These are phyloP conservation scores for Malassezia obtusa DNA, from an alignment of 1,284 basidiomycete genomes.

Conservation along the genomic window DNA sequence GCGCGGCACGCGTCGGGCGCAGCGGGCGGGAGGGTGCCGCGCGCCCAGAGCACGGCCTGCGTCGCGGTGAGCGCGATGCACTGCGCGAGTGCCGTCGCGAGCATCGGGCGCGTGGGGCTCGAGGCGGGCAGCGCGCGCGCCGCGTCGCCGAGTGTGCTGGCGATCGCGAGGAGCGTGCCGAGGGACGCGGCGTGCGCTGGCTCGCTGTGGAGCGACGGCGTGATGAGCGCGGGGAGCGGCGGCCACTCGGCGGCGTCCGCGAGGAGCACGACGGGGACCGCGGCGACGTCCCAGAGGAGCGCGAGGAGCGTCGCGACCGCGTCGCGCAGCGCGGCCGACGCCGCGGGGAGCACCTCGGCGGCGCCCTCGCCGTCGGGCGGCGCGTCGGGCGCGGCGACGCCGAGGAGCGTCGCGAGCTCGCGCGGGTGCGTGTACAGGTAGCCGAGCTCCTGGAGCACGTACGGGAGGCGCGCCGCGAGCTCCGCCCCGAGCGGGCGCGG, in stretches of 20 bases:
- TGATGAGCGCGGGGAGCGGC: constrained; percentile 50
- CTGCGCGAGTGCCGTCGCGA: constrained; percentile 6
- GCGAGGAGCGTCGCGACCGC: constrained; percentile 50
- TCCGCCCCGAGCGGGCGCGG: constrained; percentile 28
- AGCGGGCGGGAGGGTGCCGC: neutral
- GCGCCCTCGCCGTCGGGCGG: constrained; percentile 56
- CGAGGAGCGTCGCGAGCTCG: constrained; percentile 67
- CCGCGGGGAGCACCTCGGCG: constrained; percentile 50
- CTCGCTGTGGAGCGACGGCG: constrained; percentile 27
- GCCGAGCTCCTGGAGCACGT: constrained; percentile 74
- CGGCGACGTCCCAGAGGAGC: constrained; percentile 62
- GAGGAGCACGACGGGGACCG: constrained; percentile 60
- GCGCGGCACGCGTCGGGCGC: neutral
- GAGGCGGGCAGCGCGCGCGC: neutral
- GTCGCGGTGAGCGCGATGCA: constrained; percentile 11
- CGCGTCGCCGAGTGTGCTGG: neutral
- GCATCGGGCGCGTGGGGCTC: neutral
- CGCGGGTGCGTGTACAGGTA: constrained; percentile 83
- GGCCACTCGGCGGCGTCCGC: constrained; percentile 64
- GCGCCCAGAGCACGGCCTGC: constrained; percentile 13
- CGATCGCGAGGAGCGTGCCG: constrained; percentile 35
- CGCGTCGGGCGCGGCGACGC: constrained; percentile 64
- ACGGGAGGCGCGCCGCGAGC: constrained; percentile 60
- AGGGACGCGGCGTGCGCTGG: constrained; percentile 30
- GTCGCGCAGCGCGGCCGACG: constrained; percentile 50